Percentiles rank a stretch among this genome's conserved stretches.
These are phyloP conservation scores for Babjeviella inositovora DNA, from an alignment of 805 yeast species.

Conservation along the genomic window DNA sequence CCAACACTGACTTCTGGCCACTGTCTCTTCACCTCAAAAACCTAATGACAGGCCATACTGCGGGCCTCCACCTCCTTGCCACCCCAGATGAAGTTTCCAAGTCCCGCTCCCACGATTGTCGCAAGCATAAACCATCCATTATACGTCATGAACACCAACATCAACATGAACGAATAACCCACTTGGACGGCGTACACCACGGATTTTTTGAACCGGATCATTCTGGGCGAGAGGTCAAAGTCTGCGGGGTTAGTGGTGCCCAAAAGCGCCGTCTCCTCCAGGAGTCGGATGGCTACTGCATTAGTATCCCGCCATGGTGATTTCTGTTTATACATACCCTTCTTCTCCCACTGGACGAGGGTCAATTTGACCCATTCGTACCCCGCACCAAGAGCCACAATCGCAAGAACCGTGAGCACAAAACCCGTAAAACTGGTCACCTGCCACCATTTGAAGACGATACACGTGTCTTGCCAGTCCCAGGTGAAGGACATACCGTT, in stretches of 20 bases:
- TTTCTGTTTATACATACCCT: too few species aligned
- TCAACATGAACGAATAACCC: constrained; percentile 51
- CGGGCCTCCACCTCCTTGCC: constrained; percentile 5
- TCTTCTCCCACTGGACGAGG: not conserved
- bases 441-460: constrained; percentile 73
- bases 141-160: constrained; percentile 79
- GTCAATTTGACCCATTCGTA: constrained; percentile 40
- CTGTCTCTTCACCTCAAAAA: too few species aligned
- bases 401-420: constrained; percentile 29
- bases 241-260: too few species aligned
- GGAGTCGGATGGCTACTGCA: too few species aligned
- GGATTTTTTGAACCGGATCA: constrained; percentile 12
- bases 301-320: too few species aligned
- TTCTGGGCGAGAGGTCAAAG: constrained; percentile 1
- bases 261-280: too few species aligned
- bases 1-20: too few species aligned
- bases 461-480: constrained; percentile 60
- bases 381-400: constrained; percentile 30
- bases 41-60: constrained; percentile 18
- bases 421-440: constrained; percentile 35
- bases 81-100: constrained; percentile 54
- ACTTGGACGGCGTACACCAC: constrained; percentile 47
- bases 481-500: constrained; percentile 78
- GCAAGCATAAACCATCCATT: constrained; percentile 77
- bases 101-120: constrained; percentile 54